These are phyloP conservation scores for Nakataea oryzae DNA, from an alignment of 2,329 filamentous ascomycete species.

Conservation along the genomic window DNA sequence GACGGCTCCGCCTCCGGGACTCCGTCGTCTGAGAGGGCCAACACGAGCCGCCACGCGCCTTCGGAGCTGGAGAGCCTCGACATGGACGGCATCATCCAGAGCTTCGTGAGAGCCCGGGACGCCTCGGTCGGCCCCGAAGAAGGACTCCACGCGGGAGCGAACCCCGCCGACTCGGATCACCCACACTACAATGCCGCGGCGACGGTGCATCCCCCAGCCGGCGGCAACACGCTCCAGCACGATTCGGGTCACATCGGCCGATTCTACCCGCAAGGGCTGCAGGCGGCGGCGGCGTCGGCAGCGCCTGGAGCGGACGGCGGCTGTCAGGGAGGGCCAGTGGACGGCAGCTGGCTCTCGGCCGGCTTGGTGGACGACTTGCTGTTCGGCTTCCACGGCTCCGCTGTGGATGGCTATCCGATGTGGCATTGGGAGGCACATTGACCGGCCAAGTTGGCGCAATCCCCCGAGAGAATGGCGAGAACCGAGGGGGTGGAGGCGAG, in stretches of 20 bases:
- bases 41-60: not conserved
- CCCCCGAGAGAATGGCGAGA: too few relatives aligned
- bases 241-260: too few relatives aligned
- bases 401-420: conserved; percentile 11
- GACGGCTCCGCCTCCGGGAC: not conserved
- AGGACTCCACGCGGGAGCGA: too few relatives aligned
- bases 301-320: not conserved
- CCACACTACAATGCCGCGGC: not conserved
- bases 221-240: too few relatives aligned
- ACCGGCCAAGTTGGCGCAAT: too few relatives aligned
- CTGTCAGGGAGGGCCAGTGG: not conserved
- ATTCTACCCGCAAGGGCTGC: too few relatives aligned
- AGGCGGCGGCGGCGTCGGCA: too few relatives aligned
- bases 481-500: too few relatives aligned
- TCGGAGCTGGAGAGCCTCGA: conserved; percentile 16
- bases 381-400: conserved; percentile 19
- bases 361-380: conserved; percentile 16
- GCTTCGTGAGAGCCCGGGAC: conserved; percentile 17
- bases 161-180: not conserved
- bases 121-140: not conserved
- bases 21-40: not conserved
- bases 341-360: not conserved
- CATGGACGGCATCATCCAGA: conserved; percentile 25
- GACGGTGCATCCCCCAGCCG: too few relatives aligned
- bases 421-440: not conserved